Evolutionary conservation across 345 rosid genomes (phyloP), one percentile per base, ranked within the genome.

Genomic region (Anastatica hierochuntica): DNA sequence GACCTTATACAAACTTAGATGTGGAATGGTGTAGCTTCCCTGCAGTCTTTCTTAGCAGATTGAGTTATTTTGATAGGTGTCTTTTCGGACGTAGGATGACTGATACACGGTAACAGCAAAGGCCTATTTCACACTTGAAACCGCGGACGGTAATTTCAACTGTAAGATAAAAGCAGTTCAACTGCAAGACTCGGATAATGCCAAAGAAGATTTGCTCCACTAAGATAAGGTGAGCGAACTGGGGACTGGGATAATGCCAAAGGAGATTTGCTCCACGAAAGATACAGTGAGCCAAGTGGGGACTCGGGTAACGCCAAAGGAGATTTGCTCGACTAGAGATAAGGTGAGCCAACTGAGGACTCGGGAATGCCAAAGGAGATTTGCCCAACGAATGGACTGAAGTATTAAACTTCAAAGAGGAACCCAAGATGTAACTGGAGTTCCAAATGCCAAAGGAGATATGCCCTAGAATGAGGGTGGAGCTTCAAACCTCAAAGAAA

Each of bases 381-480:
- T 67, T 77, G 81, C 78, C 78, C 72, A 66, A 41, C 29, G 26
- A 62, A 64, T 48, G 68, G 74, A 71, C 71, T 48, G 61, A 69
- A 75, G 60, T 44, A 56, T 45, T 15, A 49, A 75, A 72, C 67
- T 75, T 71, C 73, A 39, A 47, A 63, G 17, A 40, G 59, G 65
- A 67, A 67, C 53, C 63, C 53, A 35, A 64, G 3, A 23, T 47
- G 51, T 61, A 47, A 49, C 17, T 43, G 33, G 67, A 67, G 67
- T 71, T 60, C 69, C 67, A 35, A 64, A 40, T 49, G 66, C 66
- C 73, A 58, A 63, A 67, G 76, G 75, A 72, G 82, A 77, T 70
- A 53, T 73, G 74, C 80, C 70, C 77, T 36, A 58, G 15, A 48
- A 39, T 44, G 46, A 65, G 51, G 62, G 71, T 50, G 34, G 57